Evolutionary conservation across 2,329 filamentous ascomycete species (phyloP), one percentile per base, ranked within the genome.

Genomic region (Epichloe typhina): DNA sequence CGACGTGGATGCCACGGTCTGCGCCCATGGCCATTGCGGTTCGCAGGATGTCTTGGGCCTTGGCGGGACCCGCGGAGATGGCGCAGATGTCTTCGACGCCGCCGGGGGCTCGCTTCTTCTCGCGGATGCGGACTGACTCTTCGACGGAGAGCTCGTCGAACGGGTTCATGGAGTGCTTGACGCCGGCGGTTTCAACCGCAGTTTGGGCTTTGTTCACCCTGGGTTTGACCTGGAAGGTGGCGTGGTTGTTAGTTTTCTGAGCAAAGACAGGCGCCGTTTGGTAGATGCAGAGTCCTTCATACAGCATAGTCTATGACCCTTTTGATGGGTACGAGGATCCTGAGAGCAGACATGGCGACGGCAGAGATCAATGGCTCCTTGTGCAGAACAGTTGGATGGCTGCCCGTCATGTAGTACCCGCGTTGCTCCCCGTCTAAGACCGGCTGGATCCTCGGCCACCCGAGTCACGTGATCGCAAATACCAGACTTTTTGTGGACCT

Each of bases 21-120:
- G 91, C 93, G 57, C 93, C 93, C 89, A 98, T 96, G 61, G 93
- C 93, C 89, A 98, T 93, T 52, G 93, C 93, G 15, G 91, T 98
- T 52, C 93, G 88, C 50, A 98, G 79, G 15, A 90, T 82, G 65
- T 98, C 93, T 61, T 82, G 80, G 35, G 87, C 78, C 74, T 97
- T 98, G 53, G 89, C 66, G 2, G 91, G 90, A 5, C 93, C 93
- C 47, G 88, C 90, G 50, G 83, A 86, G 68, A 97, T 82, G 60
- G 88, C 86, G 66, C 93, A 83, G 64, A 98, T 97, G 67, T 96
- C 89, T 59, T 89, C 84, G 55, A 98, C 90, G 61, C 84, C 83
- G 56, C 79, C 74, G 17, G 82, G 82, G 17, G 81, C 80, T 51
- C 71, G 69, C 69, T 87, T 86, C 74, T 87, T 86, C 69, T 97